Evolutionary conservation across 164 flowering plant species (phyloP), one percentile per base, ranked within the genome.

Genomic region (Paratinospora sagittata): DNA sequence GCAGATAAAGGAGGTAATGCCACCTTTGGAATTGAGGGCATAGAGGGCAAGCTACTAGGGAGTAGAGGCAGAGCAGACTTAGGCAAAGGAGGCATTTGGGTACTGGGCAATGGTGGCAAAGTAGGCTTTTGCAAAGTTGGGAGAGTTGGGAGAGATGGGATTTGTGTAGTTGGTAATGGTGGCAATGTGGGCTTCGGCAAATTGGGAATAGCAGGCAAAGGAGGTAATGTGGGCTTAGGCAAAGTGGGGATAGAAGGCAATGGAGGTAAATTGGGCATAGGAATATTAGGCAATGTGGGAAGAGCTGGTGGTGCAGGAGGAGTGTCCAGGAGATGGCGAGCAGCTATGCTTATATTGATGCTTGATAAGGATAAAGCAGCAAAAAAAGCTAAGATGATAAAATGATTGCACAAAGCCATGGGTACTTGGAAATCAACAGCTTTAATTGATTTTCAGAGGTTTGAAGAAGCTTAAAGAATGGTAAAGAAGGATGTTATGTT

Each of bases 181-280:
- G 67, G 67, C 9, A 65, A 14, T 63, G 66, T 63, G 39, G 66
- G 66, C 66, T 63, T 63, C 10, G 66, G 66, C 17, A 27, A 27
- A 27, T 37, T 13, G 9, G 66, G 66, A 4, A 34, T 30, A 16
- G 66, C 36, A 27, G 39, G 66, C 8, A 63, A 30, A 13, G 39
- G 66, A 63, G 66, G 66, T 9, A 63, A 30, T 30, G 66, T 63
- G 30, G 66, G 41, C 21, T 5, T 65, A 0, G 67, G 67, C 24
- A 58, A 26, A 12, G 60, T 52, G 17, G 63, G 26, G 6, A 58
- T 58, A 2, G 23, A 9, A n/a, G 63, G 63, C 24, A 58, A 26
- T 2, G 63, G 21, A 3, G 63, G 63, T 10, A 58, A n/a, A n/a
- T n/a, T n/a, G n/a, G n/a, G 8, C 3, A n/a, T 23, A 12, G 63